Conservation (phyloP, 2,329 filamentous ascomycete species). For the Penicillium fuscoglaucum region DNA sequence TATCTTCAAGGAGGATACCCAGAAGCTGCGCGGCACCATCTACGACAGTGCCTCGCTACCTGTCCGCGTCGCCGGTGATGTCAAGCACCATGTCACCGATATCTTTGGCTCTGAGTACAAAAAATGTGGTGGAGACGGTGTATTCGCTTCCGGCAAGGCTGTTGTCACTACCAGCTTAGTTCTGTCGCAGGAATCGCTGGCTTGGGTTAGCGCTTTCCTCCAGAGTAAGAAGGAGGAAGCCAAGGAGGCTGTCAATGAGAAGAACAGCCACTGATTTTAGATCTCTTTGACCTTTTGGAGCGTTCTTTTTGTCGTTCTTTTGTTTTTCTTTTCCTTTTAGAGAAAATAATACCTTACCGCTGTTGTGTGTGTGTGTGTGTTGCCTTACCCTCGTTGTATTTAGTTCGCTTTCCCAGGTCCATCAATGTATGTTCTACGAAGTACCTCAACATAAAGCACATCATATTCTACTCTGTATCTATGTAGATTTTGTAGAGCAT, state of each 20-base stretch:
- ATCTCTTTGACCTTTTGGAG: constrained; percentile 5
- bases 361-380: background rate
- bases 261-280: constrained; percentile 32
- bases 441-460: background rate
- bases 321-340: constrained; percentile 14
- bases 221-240: constrained; percentile 63
- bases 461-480: no score
- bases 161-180: constrained; percentile 66
- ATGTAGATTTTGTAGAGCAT: background rate
- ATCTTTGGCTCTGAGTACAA: constrained; percentile 49
- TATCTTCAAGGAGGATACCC: constrained; percentile 71
- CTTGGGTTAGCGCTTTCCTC: constrained; percentile 61
- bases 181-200: constrained; percentile 64
- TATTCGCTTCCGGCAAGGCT: constrained; percentile 70
- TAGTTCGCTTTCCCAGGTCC: constrained; percentile 3
- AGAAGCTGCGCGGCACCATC: constrained; percentile 66
- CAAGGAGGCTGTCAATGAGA: constrained; percentile 57
- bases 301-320: constrained; percentile 3
- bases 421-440: background rate
- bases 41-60: constrained; percentile 64
- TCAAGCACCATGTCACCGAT: constrained; percentile 48
- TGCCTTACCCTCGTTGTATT: background rate
- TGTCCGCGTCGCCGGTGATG: constrained; percentile 61
- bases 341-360: constrained; percentile 26
- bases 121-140: constrained; percentile 55